Evolutionary conservation across 129 eudicot genomes (phyloP), one percentile per base, ranked within the genome.

Genomic region (Dittrichia graveolens): DNA sequence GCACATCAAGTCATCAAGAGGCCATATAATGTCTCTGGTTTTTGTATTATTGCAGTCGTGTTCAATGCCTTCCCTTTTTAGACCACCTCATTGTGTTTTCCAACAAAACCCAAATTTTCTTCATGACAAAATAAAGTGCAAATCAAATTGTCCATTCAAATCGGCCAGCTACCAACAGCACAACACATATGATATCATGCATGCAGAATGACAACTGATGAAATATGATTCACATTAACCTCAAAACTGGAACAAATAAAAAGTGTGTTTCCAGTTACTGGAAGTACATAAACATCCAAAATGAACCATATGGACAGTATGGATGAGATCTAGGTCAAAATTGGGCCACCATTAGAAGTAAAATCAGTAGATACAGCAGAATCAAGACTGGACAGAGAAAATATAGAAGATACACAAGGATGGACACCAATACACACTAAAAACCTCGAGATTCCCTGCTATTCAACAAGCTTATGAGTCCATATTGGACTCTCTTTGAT

Each of bases 291-390:
- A 61, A 10, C 59, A 63, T 63, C 63, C 46, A 58, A 58, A 58
- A 58, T 10, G 2, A 11, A 65, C 46, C 43, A 60, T 58, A 69
- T 77, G 49, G 52, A 61, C 66, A 77, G 61, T 37, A 61, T 44
- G 44, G 61, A 61, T 40, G 76, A 69, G 70, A 55, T 77, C 58
- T 61, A 61, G 76, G 81, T 77, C 76, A 77, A 77, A 77, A 78
- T 62, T 70, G 77, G 81, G 77, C 77, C 81, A 70, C 71, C 81
- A 68, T 69, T 56, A 78, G 56, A 65, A 57, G 31, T 65, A 72
- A 14, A 43, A 31, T 57, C 76, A 75, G 13, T 65, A 72, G 34
- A 43, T 57, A 72, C 76, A 75, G 13, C 39, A 54, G 73, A 65
- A 52, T 52, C 50, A 67, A 46, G 69, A 69, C 45, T 11, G 63